Evolutionary conservation across 2,329 filamentous ascomycete genomes (phyloP).

Genomic region (Alternaria metachromatica): DNA sequence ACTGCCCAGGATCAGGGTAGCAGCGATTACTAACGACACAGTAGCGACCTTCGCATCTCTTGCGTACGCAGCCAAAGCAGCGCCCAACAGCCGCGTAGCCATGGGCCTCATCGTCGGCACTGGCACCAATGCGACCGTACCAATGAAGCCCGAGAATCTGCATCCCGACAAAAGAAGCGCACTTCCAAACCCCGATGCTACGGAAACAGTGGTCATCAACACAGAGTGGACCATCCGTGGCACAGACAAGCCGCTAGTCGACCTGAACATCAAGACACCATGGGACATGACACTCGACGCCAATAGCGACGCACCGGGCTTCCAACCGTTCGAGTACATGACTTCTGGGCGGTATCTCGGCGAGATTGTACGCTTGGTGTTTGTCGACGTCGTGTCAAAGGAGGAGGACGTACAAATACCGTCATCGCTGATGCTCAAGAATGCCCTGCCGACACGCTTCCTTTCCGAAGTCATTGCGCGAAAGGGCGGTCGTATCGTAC

Average conservation of each 20-base stretch:
- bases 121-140: conserved; percentile 81
- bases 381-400: conserved; percentile 67
- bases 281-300: conserved; percentile 75
- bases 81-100: conserved; percentile 67
- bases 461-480: conserved; percentile 71
- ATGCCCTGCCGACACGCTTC: conserved; percentile 74
- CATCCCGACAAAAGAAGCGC: conserved; percentile 65
- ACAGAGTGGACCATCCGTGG: conserved; percentile 86
- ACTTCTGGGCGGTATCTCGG: conserved; percentile 79
- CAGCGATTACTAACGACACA: conserved; percentile 81
- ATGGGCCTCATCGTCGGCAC: conserved; percentile 86
- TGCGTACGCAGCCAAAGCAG: conserved; percentile 71
- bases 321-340: conserved; percentile 87
- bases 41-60: conserved; percentile 81
- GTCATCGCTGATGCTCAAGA: conserved; percentile 60
- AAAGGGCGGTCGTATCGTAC: conserved; percentile 19
- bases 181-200: conserved; percentile 41
- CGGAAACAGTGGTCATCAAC: conserved; percentile 76
- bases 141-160: conserved; percentile 68
- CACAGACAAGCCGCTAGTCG: conserved; percentile 69
- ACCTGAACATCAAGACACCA: conserved; percentile 67
- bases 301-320: conserved; percentile 73
- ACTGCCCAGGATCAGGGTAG: conserved; percentile 69
- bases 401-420: conserved; percentile 58
- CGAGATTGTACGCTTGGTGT: conserved; percentile 74